Conservation (phyloP, 768 basidiomycete genomes). For the Mycena filopes region DNA sequence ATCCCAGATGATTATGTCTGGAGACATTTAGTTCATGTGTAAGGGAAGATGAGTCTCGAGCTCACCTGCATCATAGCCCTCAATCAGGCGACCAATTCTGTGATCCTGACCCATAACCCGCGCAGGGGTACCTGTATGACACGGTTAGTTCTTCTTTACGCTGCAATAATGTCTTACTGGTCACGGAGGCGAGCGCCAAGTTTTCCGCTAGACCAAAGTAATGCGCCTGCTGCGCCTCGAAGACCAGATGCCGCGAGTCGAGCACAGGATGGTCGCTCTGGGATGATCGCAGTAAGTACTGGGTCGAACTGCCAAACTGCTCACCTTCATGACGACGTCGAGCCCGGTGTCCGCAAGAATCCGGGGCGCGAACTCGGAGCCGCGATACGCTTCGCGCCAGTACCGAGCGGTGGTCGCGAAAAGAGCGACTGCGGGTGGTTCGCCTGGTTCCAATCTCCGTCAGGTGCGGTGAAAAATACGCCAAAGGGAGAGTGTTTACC, state of each 20-base stretch:
- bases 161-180: constrained; percentile 67
- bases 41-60: neutral
- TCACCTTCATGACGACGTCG: constrained; percentile 83
- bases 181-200: constrained; percentile 71
- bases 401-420: constrained; percentile 72
- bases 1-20: constrained; percentile 74
- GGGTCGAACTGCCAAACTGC: neutral
- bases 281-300: neutral
- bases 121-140: constrained; percentile 45
- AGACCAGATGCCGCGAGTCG: constrained; percentile 73
- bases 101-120: constrained; percentile 1
- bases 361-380: constrained; percentile 81
- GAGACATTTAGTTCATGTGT: neutral
- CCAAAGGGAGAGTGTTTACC: constrained; percentile 44
- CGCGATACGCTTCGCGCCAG: constrained; percentile 70
- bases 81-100: constrained; percentile 21
- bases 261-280: constrained; percentile 68
- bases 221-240: constrained; percentile 77
- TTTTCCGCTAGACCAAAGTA: constrained; percentile 71
- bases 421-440: constrained; percentile 75
- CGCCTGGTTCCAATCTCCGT: constrained; percentile 50
- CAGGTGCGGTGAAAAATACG: neutral
- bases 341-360: constrained; percentile 79
- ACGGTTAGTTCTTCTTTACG: constrained; percentile 64
- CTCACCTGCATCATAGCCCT: constrained; percentile 76